These are phyloP conservation scores for Atalantia buxifolia DNA, from an alignment of 345 rosid genomes.

Conservation along the genomic window DNA sequence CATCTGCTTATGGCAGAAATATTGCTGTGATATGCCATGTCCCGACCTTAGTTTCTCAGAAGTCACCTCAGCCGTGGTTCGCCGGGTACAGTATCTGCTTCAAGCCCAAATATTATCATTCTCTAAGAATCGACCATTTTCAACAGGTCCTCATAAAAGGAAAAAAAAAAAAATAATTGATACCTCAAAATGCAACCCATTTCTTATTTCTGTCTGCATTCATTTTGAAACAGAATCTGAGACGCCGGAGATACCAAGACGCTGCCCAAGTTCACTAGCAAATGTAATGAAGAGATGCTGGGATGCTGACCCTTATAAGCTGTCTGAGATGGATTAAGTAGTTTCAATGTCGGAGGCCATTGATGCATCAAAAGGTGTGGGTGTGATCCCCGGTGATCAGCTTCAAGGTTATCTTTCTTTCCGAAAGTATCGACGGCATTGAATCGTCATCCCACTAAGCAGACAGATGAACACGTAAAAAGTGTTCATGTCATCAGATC, in stretches of 20 bases:
- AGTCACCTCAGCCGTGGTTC: conserved; percentile 93
- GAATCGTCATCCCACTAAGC: conserved; percentile 14
- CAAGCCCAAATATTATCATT: too few relatives aligned
- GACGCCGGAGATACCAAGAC: conserved; percentile 94
- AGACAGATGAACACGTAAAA: neutral
- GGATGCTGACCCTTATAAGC: conserved; percentile 90
- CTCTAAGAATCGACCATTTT: too few relatives aligned
- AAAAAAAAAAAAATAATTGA: neutral
- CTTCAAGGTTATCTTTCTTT: conserved; percentile 83
- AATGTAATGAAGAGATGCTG: conserved; percentile 96
- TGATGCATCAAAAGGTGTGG: conserved; percentile 85
- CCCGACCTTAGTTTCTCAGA: conserved; percentile 96
- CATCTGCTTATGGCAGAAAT: conserved; percentile 93
- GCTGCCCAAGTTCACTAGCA: conserved; percentile 84
- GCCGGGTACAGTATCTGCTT: conserved; percentile 47
- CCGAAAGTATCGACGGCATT: conserved; percentile 78
- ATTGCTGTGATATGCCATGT: conserved; percentile 98
- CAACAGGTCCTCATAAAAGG: too few relatives aligned
- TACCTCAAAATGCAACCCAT: neutral
- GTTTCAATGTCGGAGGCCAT: conserved; percentile 89
- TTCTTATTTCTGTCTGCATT: neutral
- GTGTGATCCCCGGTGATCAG: conserved; percentile 92
- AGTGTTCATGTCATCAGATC: too few relatives aligned
- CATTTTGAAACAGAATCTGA: conserved; percentile 56
- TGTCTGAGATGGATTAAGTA: conserved; percentile 98